Evolutionary conservation across 2,329 filamentous ascomycete species (phyloP).

Genomic region (Trichophyton mentagrophytes): DNA sequence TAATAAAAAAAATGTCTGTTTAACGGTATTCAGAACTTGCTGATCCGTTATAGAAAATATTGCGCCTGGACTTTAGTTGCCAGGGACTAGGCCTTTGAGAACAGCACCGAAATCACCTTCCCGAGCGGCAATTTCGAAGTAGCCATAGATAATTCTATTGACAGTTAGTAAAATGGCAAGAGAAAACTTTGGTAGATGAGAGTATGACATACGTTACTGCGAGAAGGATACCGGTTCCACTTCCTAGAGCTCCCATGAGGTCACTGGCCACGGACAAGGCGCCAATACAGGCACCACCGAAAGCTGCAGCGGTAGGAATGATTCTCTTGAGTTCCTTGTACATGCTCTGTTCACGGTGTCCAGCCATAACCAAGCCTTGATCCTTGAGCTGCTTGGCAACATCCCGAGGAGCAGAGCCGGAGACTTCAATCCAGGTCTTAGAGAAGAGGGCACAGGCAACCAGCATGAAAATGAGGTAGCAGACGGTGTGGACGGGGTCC

Average conservation of each 20-base stretch:
- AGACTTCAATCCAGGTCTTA: constrained; percentile 99
- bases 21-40: not conserved
- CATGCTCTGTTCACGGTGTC: constrained; percentile 99
- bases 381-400: constrained; percentile 99
- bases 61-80: constrained; percentile 23
- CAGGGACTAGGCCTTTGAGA: constrained; percentile 51
- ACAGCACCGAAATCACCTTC: constrained; percentile 80
- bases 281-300: constrained; percentile 97
- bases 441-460: constrained; percentile 96
- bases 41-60: not conserved
- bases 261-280: constrained; percentile 91
- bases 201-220: constrained; percentile 76
- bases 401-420: constrained; percentile 90
- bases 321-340: constrained; percentile 99
- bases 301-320: constrained; percentile 93
- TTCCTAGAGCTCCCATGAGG: constrained; percentile 87
- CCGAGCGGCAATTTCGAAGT: constrained; percentile 98
- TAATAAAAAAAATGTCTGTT: not conserved
- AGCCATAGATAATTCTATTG: constrained; percentile 88
- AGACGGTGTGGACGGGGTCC: constrained; percentile 88
- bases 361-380: constrained; percentile 97
- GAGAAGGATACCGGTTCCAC: constrained; percentile 92
- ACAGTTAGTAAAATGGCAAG: constrained; percentile 9
- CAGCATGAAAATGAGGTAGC: constrained; percentile 97
- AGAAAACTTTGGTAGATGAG: constrained; percentile 21